Evolutionary conservation across 805 yeast species (phyloP).

Genomic region (Pichia sporocuriosa): DNA sequence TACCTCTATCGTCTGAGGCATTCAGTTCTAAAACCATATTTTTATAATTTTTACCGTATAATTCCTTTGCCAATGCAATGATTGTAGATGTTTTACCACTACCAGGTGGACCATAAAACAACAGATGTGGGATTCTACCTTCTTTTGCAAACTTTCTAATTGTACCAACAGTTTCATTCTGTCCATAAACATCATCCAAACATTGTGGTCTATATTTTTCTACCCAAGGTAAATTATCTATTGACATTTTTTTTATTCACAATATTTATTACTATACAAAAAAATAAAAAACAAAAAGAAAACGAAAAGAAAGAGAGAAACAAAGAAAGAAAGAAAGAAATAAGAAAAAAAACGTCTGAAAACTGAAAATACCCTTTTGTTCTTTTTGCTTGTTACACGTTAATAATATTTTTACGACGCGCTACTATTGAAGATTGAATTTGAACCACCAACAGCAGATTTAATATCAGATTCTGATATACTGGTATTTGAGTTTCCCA

Average conservation of each 20-base stretch:
- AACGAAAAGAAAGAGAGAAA: neutral
- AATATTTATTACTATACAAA: neutral
- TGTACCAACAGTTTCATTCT: slow-evolving; percentile 76
- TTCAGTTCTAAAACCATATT: slow-evolving; percentile 92
- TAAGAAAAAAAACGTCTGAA: neutral
- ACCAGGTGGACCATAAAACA: slow-evolving; percentile 95
- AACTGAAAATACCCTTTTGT: no score
- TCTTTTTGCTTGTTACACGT: no score
- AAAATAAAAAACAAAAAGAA: neutral
- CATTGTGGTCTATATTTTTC: slow-evolving; percentile 89
- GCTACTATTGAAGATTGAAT: slow-evolving; percentile 1
- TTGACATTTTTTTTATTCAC: slow-evolving; percentile 6
- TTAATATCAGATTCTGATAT: neutral
- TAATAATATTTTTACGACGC: no score
- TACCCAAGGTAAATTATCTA: slow-evolving; percentile 73
- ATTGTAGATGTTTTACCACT: slow-evolving; percentile 90
- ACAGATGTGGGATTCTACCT: slow-evolving; percentile 80
- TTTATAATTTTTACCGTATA: slow-evolving; percentile 72
- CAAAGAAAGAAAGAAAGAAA: neutral
- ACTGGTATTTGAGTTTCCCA: neutral
- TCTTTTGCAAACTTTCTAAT: slow-evolving; percentile 78
- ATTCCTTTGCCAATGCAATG: slow-evolving; percentile 77
- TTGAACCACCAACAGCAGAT: slow-evolving; percentile 11
- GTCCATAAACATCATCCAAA: slow-evolving; percentile 87
- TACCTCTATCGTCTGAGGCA: slow-evolving; percentile 97